Evolutionary conservation across 106 monocot genomes (phyloP), one percentile per base, ranked within the genome.

Genomic region (Vanilla planifolia): DNA sequence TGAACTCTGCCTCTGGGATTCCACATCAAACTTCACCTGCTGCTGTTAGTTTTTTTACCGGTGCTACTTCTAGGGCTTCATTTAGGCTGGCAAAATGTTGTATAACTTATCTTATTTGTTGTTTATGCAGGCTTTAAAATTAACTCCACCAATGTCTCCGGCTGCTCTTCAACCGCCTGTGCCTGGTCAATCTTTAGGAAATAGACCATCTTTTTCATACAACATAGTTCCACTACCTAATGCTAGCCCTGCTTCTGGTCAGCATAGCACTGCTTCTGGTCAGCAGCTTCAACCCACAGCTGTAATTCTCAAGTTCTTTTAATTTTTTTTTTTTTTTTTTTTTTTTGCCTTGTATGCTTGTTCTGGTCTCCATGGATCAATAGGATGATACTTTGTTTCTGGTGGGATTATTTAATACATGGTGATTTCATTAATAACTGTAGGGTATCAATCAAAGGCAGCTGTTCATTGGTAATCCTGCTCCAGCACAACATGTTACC

Each of bases 121-220:
- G 60, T 55, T 17, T 13, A 55, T 73, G 33, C 67, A 95, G 95
- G 61, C 51, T 55, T 29, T 83, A 14, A 83, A 70, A 60, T 30
- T 78, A 29, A 55, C 62, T 67, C 77, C 77, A 32, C 64, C 77
- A 64, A 51, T 86, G 70, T 43, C 86, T 68, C 67, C 90, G 19
- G 71, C 90, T 25, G 75, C 90, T 68, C 80, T 96, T 65, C 96
- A 96, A 63, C 96, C 96, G 8, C 91, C 90, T 25, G 90, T 74
- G 59, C 96, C 96, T 51, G 83, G 75, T 19, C 90, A 84, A 45
- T 51, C 79, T 68, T 66, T 74, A 61, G 74, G 44, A 44, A 81
- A 68, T 46, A 84, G 79, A 41, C 91, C 96, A 65, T 85, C 82
- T 55, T 91, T 96, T 70, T 80, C 84, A 45, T 96, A 91, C 77